Percentiles rank a stretch among this genome's conserved stretches.
phyloP scores from a whole-genome alignment of 306 rosid genomes.

The Canavalia ensiformis region DNA sequence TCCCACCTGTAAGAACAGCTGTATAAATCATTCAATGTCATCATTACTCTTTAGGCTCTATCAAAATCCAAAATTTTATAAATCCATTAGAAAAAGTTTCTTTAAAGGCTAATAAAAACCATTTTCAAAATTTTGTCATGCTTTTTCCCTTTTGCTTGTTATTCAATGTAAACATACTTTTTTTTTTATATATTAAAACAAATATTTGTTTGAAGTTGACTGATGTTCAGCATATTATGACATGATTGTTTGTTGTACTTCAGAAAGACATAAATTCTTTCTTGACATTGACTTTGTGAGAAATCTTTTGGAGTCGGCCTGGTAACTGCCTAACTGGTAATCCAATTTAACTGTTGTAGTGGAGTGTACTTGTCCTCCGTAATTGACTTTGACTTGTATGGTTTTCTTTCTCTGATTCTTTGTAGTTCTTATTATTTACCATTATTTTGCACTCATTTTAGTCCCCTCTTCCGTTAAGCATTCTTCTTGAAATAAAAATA shows the following conservation, averaged over 20 bases:
- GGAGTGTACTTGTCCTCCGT: constrained; percentile 22
- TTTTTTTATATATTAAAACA: background rate
- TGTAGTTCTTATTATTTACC: background rate
- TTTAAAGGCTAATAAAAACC: background rate
- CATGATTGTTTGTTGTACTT: constrained; percentile 5
- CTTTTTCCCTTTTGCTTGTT: constrained; percentile 8
- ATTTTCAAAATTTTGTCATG: background rate
- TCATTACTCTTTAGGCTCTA: constrained; percentile 2
- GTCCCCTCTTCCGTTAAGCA: background rate
- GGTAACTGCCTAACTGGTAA: background rate
- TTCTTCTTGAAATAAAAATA: background rate
- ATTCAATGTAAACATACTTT: background rate
- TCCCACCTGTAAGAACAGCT: background rate
- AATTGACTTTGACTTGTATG: constrained; percentile 1
- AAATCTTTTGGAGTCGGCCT: constrained; percentile 3
- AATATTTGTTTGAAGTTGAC: constrained; percentile 10
- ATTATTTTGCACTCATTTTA: background rate
- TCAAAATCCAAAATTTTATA: background rate
- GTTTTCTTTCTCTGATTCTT: constrained; percentile 25
- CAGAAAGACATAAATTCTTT: constrained; percentile 1
- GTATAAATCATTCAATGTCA: constrained; percentile 3
- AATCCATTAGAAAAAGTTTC: background rate
- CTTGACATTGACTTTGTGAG: background rate
- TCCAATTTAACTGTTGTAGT: constrained; percentile 14
- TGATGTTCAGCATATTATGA: constrained; percentile 2